phyloP scores from a whole-genome alignment of 768 basidiomycete genomes.

The Lactarius hengduanensis region DNA sequence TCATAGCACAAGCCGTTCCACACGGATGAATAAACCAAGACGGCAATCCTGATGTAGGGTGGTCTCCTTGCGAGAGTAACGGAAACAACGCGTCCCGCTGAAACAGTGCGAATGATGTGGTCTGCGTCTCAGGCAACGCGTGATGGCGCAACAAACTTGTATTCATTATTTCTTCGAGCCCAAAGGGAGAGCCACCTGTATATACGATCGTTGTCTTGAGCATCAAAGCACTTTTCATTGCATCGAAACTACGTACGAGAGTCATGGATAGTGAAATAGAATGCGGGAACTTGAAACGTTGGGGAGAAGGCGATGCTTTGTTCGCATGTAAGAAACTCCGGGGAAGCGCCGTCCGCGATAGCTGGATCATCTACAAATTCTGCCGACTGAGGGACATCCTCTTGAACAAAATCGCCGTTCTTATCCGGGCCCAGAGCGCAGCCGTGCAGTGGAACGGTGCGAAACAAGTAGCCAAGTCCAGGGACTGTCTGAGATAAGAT shows the following conservation, averaged over 20 bases:
- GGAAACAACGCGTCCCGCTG: slow-evolving; percentile 59
- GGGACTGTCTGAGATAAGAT: slow-evolving; percentile 31
- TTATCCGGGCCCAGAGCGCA: slow-evolving; percentile 7
- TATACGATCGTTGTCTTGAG: slow-evolving; percentile 35
- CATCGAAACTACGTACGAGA: slow-evolving; percentile 52
- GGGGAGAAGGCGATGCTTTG: slow-evolving; percentile 77
- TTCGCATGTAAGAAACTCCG: slow-evolving; percentile 42
- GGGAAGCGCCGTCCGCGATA: slow-evolving; percentile 41
- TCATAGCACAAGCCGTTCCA: slow-evolving; percentile 62
- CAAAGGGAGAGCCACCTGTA: slow-evolving; percentile 63
- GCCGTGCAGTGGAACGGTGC: slow-evolving; percentile 29
- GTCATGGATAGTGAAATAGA: slow-evolving; percentile 75
- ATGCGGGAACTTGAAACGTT: slow-evolving; percentile 77
- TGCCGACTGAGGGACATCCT: slow-evolving; percentile 24
- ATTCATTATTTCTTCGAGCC: slow-evolving; percentile 52
- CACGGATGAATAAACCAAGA: slow-evolving; percentile 92
- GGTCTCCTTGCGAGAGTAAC: slow-evolving; percentile 82
- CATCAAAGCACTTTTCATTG: not conserved
- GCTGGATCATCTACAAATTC: slow-evolving; percentile 31
- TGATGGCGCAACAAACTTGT: slow-evolving; percentile 59
- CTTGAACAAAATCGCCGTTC: slow-evolving; percentile 4
- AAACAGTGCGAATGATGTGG: slow-evolving; percentile 55
- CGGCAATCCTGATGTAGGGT: slow-evolving; percentile 69
- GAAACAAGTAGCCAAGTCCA: slow-evolving; percentile 36
- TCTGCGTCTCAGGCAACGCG: slow-evolving; percentile 43